A percentile compares a stretch with the other conserved stretches of the same genome.
Evolutionary conservation across 179 eudicot species (phyloP).

Genomic region (Silene noctiflora): DNA sequence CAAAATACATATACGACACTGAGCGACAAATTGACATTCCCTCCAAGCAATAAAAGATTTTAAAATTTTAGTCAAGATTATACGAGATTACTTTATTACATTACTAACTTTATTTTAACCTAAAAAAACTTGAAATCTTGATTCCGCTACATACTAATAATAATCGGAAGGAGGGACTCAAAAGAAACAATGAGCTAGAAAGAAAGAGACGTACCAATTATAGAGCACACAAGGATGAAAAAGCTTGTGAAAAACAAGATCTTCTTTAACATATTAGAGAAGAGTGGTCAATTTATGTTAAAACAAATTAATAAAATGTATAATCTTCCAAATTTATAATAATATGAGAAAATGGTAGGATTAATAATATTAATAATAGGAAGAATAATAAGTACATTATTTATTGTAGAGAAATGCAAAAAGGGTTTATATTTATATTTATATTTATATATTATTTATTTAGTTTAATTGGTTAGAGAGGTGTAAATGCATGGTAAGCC

Average conservation of each 20-base stretch:
- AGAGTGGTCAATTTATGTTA: neutral
- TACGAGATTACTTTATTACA: too few relatives aligned
- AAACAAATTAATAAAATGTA: neutral
- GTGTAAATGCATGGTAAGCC: conserved; percentile 12
- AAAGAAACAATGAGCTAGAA: neutral
- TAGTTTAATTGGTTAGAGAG: neutral
- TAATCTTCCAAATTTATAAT: neutral
- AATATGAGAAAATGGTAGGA: neutral
- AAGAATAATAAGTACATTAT: conserved; percentile 6
- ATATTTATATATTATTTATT: too few relatives aligned
- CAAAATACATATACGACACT: too few relatives aligned
- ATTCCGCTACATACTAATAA: too few relatives aligned
- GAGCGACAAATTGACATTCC: too few relatives aligned
- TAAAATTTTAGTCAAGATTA: too few relatives aligned
- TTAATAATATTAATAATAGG: neutral
- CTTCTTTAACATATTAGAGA: conserved; percentile 5
- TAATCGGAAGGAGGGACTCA: too few relatives aligned
- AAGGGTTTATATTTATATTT: too few relatives aligned
- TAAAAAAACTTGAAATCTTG: too few relatives aligned
- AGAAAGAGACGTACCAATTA: conserved; percentile 5
- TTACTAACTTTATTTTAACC: too few relatives aligned
- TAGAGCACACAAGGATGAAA: neutral
- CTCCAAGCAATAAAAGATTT: too few relatives aligned
- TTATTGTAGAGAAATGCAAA: neutral
- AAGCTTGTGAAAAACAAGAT: conserved; percentile 2